phyloP scores from a whole-genome alignment of 1,284 basidiomycete genomes.

The Coniophora puteana region DNA sequence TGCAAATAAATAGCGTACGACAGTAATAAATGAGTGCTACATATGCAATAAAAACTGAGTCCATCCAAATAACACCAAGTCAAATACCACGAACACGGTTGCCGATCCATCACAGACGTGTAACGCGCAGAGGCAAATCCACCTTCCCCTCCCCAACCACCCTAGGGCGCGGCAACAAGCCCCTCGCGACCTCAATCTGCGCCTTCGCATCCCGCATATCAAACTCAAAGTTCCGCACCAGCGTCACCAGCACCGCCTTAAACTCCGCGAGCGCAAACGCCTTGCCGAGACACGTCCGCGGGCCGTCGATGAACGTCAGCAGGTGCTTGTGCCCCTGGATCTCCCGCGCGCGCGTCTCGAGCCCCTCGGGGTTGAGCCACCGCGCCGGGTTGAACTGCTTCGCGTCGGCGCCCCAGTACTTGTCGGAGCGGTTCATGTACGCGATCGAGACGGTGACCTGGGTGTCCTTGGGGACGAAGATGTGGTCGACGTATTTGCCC shows the following conservation, averaged over 20 bases:
- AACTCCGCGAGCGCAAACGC: conserved; percentile 38
- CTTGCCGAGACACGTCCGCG: conserved; percentile 42
- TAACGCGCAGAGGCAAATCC: too few relatives aligned
- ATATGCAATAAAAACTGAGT: too few relatives aligned
- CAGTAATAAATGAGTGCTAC: too few relatives aligned
- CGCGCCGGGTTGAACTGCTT: conserved; percentile 23
- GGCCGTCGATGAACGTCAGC: conserved; percentile 47
- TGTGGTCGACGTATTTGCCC: conserved; percentile 29
- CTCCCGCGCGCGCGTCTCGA: conserved; percentile 24
- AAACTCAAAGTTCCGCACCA: conserved; percentile 42
- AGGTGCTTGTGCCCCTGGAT: conserved; percentile 39
- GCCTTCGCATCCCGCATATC: conserved; percentile 38
- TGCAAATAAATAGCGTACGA: too few relatives aligned
- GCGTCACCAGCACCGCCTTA: conserved; percentile 37
- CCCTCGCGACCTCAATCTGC: conserved; percentile 30
- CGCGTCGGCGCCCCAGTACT: conserved; percentile 41
- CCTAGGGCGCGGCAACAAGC: too few relatives aligned
- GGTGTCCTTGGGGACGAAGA: conserved; percentile 42
- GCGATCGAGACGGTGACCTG: conserved; percentile 37
- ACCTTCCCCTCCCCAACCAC: too few relatives aligned
- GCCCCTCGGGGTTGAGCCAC: conserved; percentile 11
- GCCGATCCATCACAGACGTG: too few relatives aligned
- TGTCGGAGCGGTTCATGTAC: conserved; percentile 43
- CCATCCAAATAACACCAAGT: too few relatives aligned
- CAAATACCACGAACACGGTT: too few relatives aligned